A percentile compares a stretch with the other conserved stretches of the same genome.
Conservation (phyloP, 106 monocot species). For the Dendrobium nobile region DNA sequence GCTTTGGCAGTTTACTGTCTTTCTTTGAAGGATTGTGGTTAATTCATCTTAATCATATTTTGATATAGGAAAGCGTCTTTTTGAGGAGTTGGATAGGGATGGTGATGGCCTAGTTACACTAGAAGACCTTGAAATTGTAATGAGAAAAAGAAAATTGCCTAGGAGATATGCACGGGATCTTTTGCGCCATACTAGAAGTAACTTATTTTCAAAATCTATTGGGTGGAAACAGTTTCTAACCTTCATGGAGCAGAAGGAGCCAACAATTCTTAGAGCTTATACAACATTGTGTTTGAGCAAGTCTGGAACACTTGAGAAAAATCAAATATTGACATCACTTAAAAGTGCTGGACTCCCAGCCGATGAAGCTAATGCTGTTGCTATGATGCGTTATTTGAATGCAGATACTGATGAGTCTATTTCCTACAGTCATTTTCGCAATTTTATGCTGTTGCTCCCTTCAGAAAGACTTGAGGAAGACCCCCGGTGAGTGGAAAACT, state of each 20-base stretch:
- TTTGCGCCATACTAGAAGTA: conserved; percentile 50
- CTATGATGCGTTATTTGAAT: conserved; percentile 87
- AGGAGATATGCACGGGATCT: conserved; percentile 71
- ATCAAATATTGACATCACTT: conserved; percentile 74
- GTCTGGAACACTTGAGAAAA: conserved; percentile 79
- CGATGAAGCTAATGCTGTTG: conserved; percentile 78
- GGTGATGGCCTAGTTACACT: conserved; percentile 84
- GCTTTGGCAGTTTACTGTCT: not conserved
- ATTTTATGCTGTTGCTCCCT: conserved; percentile 94
- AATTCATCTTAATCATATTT: conserved; percentile 1
- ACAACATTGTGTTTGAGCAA: conserved; percentile 86
- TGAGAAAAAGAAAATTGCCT: conserved; percentile 82
- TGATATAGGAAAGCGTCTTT: conserved; percentile 70
- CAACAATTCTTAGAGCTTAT: conserved; percentile 82
- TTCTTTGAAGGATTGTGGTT: not conserved
- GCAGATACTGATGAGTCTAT: conserved; percentile 64
- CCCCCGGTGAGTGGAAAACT: conserved; percentile 46
- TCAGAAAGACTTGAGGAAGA: conserved; percentile 86
- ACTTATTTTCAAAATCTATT: conserved; percentile 87
- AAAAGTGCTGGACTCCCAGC: conserved; percentile 79
- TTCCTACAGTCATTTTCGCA: conserved; percentile 92
- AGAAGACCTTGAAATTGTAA: conserved; percentile 88
- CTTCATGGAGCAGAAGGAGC: conserved; percentile 91
- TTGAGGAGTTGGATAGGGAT: conserved; percentile 86
- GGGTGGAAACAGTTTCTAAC: conserved; percentile 89